phyloP scores from a whole-genome alignment of 768 basidiomycete genomes.

The Lactifluus piperatus region DNA sequence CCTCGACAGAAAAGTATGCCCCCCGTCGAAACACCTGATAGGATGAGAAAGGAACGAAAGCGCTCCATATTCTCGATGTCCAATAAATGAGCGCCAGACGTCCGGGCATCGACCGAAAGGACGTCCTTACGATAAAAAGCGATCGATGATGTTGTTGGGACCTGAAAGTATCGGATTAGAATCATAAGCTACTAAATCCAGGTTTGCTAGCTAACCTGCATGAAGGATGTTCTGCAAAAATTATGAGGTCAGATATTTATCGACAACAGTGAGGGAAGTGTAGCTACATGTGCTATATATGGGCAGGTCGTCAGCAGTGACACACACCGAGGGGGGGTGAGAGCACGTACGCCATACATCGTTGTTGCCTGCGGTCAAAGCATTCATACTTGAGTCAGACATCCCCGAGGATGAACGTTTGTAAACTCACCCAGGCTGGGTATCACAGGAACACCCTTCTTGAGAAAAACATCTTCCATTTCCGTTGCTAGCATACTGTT shows the following conservation, averaged over 20 bases:
- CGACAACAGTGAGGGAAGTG: background rate
- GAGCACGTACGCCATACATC: slow-evolving; percentile 74
- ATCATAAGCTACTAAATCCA: background rate
- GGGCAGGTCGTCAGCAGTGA: slow-evolving; percentile 14
- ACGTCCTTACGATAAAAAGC: slow-evolving; percentile 54
- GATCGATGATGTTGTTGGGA: slow-evolving; percentile 59
- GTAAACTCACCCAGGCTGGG: slow-evolving; percentile 59
- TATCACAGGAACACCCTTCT: slow-evolving; percentile 65
- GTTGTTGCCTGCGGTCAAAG: slow-evolving; percentile 59
- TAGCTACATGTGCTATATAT: slow-evolving; percentile 48
- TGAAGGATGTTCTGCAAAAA: slow-evolving; percentile 50
- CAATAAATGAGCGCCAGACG: background rate
- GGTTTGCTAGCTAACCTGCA: slow-evolving; percentile 37
- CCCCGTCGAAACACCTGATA: slow-evolving; percentile 80
- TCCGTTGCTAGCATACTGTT: slow-evolving; percentile 58
- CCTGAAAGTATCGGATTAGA: slow-evolving; percentile 30
- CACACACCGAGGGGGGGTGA: background rate
- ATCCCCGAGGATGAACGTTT: background rate
- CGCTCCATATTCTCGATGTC: slow-evolving; percentile 58
- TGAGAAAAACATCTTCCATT: slow-evolving; percentile 68
- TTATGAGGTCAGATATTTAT: slow-evolving; percentile 1
- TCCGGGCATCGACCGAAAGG: background rate
- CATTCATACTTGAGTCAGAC: background rate
- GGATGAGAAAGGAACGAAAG: slow-evolving; percentile 71
- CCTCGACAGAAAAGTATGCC: slow-evolving; percentile 76